Evolutionary conservation across 768 basidiomycete species (phyloP), one percentile per base, ranked within the genome.

Genomic region (Gautieria morchelliformis): DNA sequence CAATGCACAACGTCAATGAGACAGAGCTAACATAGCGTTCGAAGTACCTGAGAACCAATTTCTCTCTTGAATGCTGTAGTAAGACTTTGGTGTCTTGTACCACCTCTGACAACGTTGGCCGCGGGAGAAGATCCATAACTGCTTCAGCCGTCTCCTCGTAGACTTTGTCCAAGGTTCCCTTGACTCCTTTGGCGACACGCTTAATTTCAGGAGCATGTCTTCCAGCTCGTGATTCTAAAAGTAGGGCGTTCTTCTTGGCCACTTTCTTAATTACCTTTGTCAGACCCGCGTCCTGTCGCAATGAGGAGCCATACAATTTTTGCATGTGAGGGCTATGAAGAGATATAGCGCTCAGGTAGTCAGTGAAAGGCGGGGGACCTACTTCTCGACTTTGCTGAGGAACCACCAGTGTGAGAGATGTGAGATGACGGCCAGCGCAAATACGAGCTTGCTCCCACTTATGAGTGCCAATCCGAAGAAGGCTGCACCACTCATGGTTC

Each of bases 201-300:
- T 80, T 79, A 59, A 97, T 78, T 64, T 91, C 87, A 0, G 89
- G 89, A 7, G 82, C 89, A 69, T 93, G 89, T 50, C 78, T 80
- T n/a, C 82, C 85, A 11, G 89, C 89, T 32, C 81, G 79, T 10
- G 78, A 81, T 64, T 91, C 89, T 24, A 95, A 67, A 7, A 87
- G 76, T 30, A 80, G 78, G 0, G 84, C 89, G 60, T 92, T 90
- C 73, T 85, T 86, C 66, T 78, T 84, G 4, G 93, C 93, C 10
- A 94, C 91, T 59, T 79, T 89, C 72, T 93, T 94, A 70, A 99
- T 85, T n/a, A 97, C 94, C 74, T 97, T 96, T 63, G 95, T 91
- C 61, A 98, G 89, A 52, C 96, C 96, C 1, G 94, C 95, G 58
- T 98, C 95, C 70, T 93, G 92, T 61, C 96, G 85, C 12, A 99